Evolutionary conservation across 257 asterid species (phyloP).

Genomic region (Forsythia viridissima): DNA sequence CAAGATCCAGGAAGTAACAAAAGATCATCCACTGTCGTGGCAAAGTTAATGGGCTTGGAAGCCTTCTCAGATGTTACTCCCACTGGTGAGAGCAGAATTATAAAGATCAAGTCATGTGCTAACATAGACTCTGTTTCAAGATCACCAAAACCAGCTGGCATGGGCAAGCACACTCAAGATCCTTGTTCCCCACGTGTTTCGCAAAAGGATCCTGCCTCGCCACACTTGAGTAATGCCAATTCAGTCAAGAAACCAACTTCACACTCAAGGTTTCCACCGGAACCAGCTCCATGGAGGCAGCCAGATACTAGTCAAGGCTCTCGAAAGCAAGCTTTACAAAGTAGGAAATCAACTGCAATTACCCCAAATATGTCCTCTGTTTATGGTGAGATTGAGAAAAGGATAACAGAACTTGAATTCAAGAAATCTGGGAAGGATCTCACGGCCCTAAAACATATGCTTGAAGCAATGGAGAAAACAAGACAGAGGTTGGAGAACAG

Average conservation of each 20-base stretch:
- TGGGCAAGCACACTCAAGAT: slow-evolving; percentile 38
- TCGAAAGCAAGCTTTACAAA: slow-evolving; percentile 42
- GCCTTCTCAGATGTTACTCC: slow-evolving; percentile 50
- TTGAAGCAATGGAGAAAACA: slow-evolving; percentile 83
- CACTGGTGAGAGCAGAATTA: slow-evolving; percentile 36
- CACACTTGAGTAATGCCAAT: slow-evolving; percentile 32
- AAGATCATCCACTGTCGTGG: slow-evolving; percentile 66
- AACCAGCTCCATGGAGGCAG: slow-evolving; percentile 86
- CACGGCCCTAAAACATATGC: slow-evolving; percentile 91
- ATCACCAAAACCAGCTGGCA: slow-evolving; percentile 32
- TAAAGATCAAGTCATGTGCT: slow-evolving; percentile 25
- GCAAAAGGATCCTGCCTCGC: slow-evolving; percentile 44
- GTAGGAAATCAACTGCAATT: slow-evolving; percentile 36
- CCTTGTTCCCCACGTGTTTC: slow-evolving; percentile 32
- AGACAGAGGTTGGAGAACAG: slow-evolving; percentile 49
- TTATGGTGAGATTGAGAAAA: slow-evolving; percentile 81
- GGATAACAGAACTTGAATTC: slow-evolving; percentile 61
- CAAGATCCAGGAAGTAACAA: slow-evolving; percentile 55
- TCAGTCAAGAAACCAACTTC: slow-evolving; percentile 39
- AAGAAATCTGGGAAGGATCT: slow-evolving; percentile 78
- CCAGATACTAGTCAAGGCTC: slow-evolving; percentile 41
- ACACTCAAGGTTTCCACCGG: slow-evolving; percentile 62
- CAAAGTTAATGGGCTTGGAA: slow-evolving; percentile 95
- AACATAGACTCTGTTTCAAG: slow-evolving; percentile 36
- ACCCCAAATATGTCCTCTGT: slow-evolving; percentile 53